A percentile compares a stretch with the other conserved stretches of the same genome.
These are phyloP conservation scores for Aaosphaeria pasadenensis DNA, from an alignment of 2,329 filamentous ascomycete species.

Conservation along the genomic window DNA sequence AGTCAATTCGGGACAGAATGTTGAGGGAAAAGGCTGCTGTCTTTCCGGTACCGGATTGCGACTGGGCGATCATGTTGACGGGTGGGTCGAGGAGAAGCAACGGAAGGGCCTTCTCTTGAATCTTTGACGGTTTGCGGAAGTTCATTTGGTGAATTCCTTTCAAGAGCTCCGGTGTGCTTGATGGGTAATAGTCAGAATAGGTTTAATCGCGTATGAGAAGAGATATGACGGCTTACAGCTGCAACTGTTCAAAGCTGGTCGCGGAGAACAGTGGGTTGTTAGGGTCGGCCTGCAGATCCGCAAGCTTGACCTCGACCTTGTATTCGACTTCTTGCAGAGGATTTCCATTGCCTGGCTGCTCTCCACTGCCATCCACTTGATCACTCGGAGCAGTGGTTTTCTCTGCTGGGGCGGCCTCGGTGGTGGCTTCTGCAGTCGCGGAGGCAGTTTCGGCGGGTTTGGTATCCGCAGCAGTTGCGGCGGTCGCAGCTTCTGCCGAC, in stretches of 20 bases:
- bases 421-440: background rate
- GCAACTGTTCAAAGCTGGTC: slow-evolving; percentile 79
- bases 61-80: slow-evolving; percentile 93
- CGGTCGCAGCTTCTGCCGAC: background rate
- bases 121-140: slow-evolving; percentile 95
- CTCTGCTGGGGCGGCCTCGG: background rate
- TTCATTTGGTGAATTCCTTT: slow-evolving; percentile 75
- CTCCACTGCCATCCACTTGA: slow-evolving; percentile 48
- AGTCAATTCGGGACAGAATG: slow-evolving; percentile 81
- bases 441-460: background rate
- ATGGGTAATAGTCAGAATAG: background rate
- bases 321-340: slow-evolving; percentile 68
- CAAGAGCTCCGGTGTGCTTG: slow-evolving; percentile 43
- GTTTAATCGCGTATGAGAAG: background rate
- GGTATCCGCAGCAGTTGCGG: background rate
- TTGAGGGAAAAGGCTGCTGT: slow-evolving; percentile 95
- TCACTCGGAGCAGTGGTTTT: background rate
- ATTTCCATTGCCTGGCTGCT: slow-evolving; percentile 36
- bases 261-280: slow-evolving; percentile 86
- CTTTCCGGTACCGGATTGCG: slow-evolving; percentile 98
- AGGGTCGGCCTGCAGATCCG: slow-evolving; percentile 80
- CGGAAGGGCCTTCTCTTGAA: slow-evolving; percentile 91
- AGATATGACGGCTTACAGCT: slow-evolving; percentile 63
- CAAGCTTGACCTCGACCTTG: slow-evolving; percentile 89
- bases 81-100: slow-evolving; percentile 85